Percentiles rank a stretch among this genome's conserved stretches.
Evolutionary conservation across 495 filamentous ascomycete species (phyloP).

Genomic region (Tetracladium marchalianum): DNA sequence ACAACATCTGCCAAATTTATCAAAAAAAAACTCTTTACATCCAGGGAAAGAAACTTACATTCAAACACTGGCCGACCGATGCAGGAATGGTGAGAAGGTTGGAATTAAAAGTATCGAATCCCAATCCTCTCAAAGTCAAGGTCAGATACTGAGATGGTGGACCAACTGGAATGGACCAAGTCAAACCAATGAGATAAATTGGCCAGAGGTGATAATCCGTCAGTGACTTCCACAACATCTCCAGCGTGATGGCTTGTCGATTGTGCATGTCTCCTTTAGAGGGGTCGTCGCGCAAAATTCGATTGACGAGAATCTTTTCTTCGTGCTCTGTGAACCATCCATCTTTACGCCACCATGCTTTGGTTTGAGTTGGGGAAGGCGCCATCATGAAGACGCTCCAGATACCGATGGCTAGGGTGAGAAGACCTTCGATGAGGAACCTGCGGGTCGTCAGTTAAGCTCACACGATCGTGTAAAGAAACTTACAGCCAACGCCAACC

Average conservation of each 20-base stretch:
- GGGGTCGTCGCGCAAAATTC: constrained; percentile 60
- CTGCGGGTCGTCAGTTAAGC: not conserved
- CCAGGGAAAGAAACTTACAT: constrained; percentile 36
- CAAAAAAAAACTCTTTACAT: constrained; percentile 22
- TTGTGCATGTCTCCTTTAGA: constrained; percentile 51
- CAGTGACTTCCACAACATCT: constrained; percentile 43
- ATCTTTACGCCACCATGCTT: constrained; percentile 46
- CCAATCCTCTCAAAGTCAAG: constrained; percentile 43
- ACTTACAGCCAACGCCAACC: not conserved
- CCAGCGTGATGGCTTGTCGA: constrained; percentile 47
- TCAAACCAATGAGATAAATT: constrained; percentile 51
- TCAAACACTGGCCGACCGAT: constrained; percentile 35
- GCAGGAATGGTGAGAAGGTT: constrained; percentile 60
- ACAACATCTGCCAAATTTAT: constrained; percentile 28
- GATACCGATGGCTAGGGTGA: constrained; percentile 55
- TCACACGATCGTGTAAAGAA: not conserved
- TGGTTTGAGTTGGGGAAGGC: constrained; percentile 59
- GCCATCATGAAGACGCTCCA: constrained; percentile 59
- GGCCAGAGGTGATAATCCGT: constrained; percentile 63
- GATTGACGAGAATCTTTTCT: constrained; percentile 61
- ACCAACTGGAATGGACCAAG: constrained; percentile 40
- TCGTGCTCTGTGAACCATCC: constrained; percentile 62
- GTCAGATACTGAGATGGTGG: constrained; percentile 49
- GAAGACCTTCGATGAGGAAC: constrained; percentile 28
- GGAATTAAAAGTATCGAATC: constrained; percentile 54